Evolutionary conservation across 306 rosid genomes (phyloP), one percentile per base, ranked within the genome.

Genomic region (Phaseolus lunatus): DNA sequence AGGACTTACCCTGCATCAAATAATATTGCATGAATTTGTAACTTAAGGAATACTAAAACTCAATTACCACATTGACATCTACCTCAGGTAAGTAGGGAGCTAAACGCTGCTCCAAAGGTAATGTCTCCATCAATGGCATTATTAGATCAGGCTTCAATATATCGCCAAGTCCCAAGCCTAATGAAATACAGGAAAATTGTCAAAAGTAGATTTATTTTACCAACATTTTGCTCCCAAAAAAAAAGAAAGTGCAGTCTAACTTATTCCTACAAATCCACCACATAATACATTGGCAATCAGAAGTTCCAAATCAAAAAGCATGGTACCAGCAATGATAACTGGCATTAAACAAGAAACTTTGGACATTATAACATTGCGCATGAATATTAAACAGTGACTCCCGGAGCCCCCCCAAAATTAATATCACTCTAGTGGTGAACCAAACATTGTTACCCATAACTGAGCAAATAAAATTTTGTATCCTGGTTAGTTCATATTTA

Each of bases 31-130:
- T 66, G 26, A 41, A 78, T 47, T 41, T 4, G 52, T 73, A 45
- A 47, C 44, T 31, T 15, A 69, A 72, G 15, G 57, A 78, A 49
- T 13, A 23, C 6, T 27, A 33, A 71, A 74, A 44, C 37, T 64
- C 65, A 83, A 67, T 67, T 69, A 78, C 44, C 70, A 74, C 3
- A 74, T 15, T 71, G 61, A n/a, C 49, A 77, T 43, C 74, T 84
- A 88, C 98, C 97, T 94, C 98, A 1, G 98, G 98, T 67, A 94
- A 87, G 82, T 90, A 87, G 14, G 95, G 90, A 43, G 87, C 92
- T 72, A 94, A 81, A 62, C 83, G 76, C 85, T 92, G 96, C 72
- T 94, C 97, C 77, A 92, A 63, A 33, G 90, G 82, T 83, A 94
- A 79, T 64, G 92, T 85, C 70, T 87, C 96, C 59, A 94, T 85